Evolutionary conservation across 768 basidiomycete genomes (phyloP).

Genomic region (Pseudohyphozyma bogoriensis): DNA sequence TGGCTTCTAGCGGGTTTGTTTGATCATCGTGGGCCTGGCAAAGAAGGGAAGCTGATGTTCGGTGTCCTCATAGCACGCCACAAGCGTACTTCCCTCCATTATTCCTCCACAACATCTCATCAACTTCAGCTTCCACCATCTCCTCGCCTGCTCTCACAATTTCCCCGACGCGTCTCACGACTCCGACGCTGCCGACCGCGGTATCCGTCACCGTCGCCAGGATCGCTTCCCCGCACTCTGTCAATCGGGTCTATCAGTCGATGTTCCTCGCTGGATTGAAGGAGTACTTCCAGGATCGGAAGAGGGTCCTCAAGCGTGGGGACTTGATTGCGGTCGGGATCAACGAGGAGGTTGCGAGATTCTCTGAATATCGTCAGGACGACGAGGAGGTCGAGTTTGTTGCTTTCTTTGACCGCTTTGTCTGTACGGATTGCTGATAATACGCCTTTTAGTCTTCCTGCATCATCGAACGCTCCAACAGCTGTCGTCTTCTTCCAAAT

Average conservation of each 20-base stretch:
- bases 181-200: slow-evolving; percentile 51
- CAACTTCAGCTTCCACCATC: neutral
- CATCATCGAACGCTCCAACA: slow-evolving; percentile 35
- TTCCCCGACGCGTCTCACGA: slow-evolving; percentile 3
- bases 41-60: too few relatives aligned
- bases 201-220: slow-evolving; percentile 62
- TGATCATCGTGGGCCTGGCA: too few relatives aligned
- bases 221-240: slow-evolving; percentile 64
- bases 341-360: slow-evolving; percentile 38
- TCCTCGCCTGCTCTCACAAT: neutral
- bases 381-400: slow-evolving; percentile 31
- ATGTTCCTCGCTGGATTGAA: slow-evolving; percentile 56
- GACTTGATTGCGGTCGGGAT: slow-evolving; percentile 62
- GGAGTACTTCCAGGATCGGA: slow-evolving; percentile 49
- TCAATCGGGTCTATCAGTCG: slow-evolving; percentile 54
- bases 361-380: slow-evolving; percentile 33
- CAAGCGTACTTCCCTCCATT: slow-evolving; percentile 4
- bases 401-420: neutral
- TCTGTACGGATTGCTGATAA: neutral
- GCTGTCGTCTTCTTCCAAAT: slow-evolving; percentile 64
- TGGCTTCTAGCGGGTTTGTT: too few relatives aligned
- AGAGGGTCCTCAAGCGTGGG: slow-evolving; percentile 55
- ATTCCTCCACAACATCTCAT: slow-evolving; percentile 17
- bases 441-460: slow-evolving; percentile 19
- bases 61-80: neutral